Conservation (phyloP, 2,329 filamentous ascomycete species). For the Cladosporium austrohemisphaericum region DNA sequence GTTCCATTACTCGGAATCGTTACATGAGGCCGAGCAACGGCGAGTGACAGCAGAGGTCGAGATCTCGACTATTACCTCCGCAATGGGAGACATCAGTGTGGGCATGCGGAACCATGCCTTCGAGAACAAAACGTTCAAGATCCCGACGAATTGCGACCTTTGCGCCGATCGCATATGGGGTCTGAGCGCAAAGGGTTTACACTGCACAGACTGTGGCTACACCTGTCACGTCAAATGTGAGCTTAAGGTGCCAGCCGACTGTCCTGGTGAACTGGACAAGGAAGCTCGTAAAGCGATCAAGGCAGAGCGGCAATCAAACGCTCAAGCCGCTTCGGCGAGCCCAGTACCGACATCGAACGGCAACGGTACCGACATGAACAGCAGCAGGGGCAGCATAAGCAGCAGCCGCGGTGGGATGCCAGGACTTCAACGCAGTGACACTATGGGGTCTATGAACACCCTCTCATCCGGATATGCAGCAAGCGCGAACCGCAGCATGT, state of each 20-base stretch:
- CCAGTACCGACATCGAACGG: conserved; percentile 24
- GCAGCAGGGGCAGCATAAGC: conserved; percentile 30
- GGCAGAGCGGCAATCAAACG: conserved; percentile 73
- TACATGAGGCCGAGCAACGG: conserved; percentile 80
- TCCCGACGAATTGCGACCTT: conserved; percentile 95
- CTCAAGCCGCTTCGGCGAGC: conserved; percentile 50
- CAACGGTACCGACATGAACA: conserved; percentile 19
- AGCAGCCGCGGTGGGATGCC: conserved; percentile 56
- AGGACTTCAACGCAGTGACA: conserved; percentile 72
- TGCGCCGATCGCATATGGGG: conserved; percentile 98
- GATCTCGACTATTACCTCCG: conserved; percentile 84
- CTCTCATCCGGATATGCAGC: conserved; percentile 83
- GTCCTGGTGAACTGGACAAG: conserved; percentile 88
- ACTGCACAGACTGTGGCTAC: conserved; percentile 94
- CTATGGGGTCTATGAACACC: conserved; percentile 71
- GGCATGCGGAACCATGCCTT: conserved; percentile 96
- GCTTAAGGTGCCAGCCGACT: conserved; percentile 96
- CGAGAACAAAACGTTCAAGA: conserved; percentile 98
- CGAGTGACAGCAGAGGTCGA: conserved; percentile 88
- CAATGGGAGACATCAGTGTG: conserved; percentile 86
- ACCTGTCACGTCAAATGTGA: conserved; percentile 98
- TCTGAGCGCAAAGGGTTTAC: conserved; percentile 90
- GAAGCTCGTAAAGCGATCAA: conserved; percentile 96
- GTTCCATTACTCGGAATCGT: conserved; percentile 76
- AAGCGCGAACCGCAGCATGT: conserved; percentile 71